Conservation (phyloP, 768 basidiomycete species). For the Pisolithus orientalis region DNA sequence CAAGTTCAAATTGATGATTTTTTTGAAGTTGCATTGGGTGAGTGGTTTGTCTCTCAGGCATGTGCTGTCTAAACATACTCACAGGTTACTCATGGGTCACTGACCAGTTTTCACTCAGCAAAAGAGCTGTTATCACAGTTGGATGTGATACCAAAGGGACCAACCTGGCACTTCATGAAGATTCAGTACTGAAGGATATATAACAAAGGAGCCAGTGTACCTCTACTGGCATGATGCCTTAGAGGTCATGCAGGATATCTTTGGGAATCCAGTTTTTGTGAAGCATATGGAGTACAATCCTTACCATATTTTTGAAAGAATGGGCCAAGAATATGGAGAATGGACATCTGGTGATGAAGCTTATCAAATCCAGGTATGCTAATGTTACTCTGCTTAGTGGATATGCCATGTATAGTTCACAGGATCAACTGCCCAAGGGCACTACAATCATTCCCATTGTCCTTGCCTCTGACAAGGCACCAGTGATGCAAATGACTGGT, state of each 20-base stretch:
- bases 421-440: constrained; percentile 1
- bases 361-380: not conserved
- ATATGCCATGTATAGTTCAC: too few species aligned
- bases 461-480: constrained; percentile 14
- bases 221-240: not conserved
- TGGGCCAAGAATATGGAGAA: not conserved
- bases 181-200: not conserved
- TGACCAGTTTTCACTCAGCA: not conserved
- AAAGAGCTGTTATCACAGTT: not conserved
- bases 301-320: not conserved
- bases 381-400: not conserved
- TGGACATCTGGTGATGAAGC: not conserved
- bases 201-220: not conserved
- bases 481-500: not conserved
- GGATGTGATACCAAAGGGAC: not conserved
- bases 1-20: not conserved
- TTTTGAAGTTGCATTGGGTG: not conserved
- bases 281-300: not conserved
- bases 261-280: not conserved
- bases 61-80: not conserved
- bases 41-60: not conserved
- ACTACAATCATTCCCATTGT: constrained; percentile 13
- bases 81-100: not conserved
- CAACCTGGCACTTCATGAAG: not conserved
- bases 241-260: not conserved